These are phyloP conservation scores for Lodderomyces jiufengensis DNA, from an alignment of 1,139 yeast species.

Conservation along the genomic window DNA sequence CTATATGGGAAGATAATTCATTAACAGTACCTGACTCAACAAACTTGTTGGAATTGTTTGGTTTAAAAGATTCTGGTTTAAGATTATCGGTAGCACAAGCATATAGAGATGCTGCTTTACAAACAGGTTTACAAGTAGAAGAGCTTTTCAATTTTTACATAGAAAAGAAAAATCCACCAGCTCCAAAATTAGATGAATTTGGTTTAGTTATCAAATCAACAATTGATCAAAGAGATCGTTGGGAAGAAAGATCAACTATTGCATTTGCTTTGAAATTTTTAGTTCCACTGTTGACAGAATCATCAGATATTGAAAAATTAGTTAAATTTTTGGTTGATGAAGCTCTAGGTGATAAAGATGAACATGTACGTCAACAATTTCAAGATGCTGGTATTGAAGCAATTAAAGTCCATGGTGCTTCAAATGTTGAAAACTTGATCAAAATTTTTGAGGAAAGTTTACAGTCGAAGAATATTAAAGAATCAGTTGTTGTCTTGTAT, in stretches of 20 bases:
- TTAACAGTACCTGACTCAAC: conserved; percentile 45
- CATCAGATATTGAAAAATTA: conserved; percentile 41
- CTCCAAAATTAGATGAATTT: conserved; percentile 69
- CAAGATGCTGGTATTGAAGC: conserved; percentile 85
- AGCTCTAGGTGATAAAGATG: conserved; percentile 72
- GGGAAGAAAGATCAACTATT: conserved; percentile 83
- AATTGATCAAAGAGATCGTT: conserved; percentile 60
- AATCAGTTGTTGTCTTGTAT: conserved; percentile 78
- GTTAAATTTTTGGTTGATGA: conserved; percentile 60
- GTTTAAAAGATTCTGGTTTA: conserved; percentile 56
- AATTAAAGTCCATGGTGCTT: conserved; percentile 61
- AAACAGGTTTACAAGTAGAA: conserved; percentile 33
- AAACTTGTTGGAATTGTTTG: conserved; percentile 49
- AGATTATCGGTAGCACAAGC: conserved; percentile 60
- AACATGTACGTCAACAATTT: conserved; percentile 72
- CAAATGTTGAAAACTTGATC: conserved; percentile 64
- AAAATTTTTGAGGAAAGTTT: conserved; percentile 71
- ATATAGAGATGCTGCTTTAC: conserved; percentile 31
- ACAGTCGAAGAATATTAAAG: conserved; percentile 54
- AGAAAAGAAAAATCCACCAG: conserved; percentile 69
- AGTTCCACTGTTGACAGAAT: conserved; percentile 42
- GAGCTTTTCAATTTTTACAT: conserved; percentile 53
- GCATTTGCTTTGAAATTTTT: conserved; percentile 65
- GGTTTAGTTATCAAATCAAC: conserved; percentile 72
- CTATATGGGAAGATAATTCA: conserved; percentile 82